These are phyloP conservation scores for Rubus idaeus DNA, from an alignment of 306 rosid genomes.

Conservation along the genomic window DNA sequence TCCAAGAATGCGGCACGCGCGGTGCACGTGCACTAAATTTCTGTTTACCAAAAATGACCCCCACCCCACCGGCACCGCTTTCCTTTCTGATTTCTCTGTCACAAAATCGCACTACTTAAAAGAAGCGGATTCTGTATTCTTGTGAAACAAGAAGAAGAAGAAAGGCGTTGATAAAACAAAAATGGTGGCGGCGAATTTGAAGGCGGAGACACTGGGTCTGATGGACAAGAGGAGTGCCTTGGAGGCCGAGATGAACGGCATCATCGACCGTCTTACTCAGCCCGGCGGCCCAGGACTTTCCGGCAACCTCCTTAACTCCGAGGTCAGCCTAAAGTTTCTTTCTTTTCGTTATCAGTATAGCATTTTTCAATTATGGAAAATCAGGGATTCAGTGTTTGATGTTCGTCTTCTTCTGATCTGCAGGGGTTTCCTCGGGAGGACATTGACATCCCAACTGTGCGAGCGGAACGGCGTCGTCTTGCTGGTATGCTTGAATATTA, in stretches of 20 bases:
- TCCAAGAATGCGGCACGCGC: not conserved
- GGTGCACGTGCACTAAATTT: not conserved
- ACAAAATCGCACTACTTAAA: too few species aligned
- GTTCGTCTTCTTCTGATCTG: slow-evolving; percentile 9
- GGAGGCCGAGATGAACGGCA: slow-evolving; percentile 74
- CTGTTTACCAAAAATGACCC: not conserved
- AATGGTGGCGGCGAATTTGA: slow-evolving; percentile 84
- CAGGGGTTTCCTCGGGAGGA: slow-evolving; percentile 93
- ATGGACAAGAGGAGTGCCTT: slow-evolving; percentile 66
- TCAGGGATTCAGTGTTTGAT: slow-evolving; percentile 12
- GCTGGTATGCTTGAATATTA: slow-evolving; percentile 40
- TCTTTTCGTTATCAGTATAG: not conserved
- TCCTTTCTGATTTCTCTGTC: not conserved
- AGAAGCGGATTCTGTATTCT: not conserved
- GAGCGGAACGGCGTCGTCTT: slow-evolving; percentile 72
- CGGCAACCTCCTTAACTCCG: slow-evolving; percentile 64
- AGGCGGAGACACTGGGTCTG: slow-evolving; percentile 64
- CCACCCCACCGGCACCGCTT: not conserved
- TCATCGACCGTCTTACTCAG: slow-evolving; percentile 67
- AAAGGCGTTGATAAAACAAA: not conserved
- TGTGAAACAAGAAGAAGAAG: not conserved
- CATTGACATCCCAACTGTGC: slow-evolving; percentile 68
- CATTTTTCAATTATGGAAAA: not conserved
- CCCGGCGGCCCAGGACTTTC: slow-evolving; percentile 89
- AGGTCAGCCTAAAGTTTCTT: slow-evolving; percentile 35